phyloP scores from a whole-genome alignment of 768 basidiomycete species.

The Leucosporidium creatinivorum region DNA sequence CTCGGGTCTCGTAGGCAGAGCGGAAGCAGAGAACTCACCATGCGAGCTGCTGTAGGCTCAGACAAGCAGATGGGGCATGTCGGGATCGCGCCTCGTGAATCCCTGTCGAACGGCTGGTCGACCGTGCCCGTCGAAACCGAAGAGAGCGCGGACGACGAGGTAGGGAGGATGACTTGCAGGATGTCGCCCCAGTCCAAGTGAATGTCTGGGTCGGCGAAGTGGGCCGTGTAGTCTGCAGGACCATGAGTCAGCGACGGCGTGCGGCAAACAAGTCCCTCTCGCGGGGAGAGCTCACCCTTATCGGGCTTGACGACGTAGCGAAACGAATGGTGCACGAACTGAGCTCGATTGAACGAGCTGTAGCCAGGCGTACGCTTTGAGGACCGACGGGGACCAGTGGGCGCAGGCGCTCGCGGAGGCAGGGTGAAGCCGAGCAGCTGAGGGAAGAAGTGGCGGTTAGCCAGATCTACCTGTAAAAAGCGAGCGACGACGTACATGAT shows the following conservation, averaged over 20 bases:
- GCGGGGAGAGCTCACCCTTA: conserved; percentile 14
- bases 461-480: too few species aligned
- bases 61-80: conserved; percentile 91
- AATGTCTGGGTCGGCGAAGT: conserved; percentile 98
- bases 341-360: conserved; percentile 43
- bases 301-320: conserved; percentile 27
- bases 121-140: conserved; percentile 48
- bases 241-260: not conserved
- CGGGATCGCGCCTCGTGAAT: conserved; percentile 42
- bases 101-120: conserved; percentile 19
- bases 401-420: conserved; percentile 63
- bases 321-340: conserved; percentile 26
- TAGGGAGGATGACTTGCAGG: conserved; percentile 86
- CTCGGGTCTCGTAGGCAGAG: too few species aligned
- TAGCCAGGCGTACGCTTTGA: conserved; percentile 42
- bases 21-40: conserved; percentile 29
- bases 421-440: conserved; percentile 91
- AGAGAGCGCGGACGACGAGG: conserved; percentile 59
- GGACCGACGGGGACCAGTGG: conserved; percentile 55
- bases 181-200: conserved; percentile 60
- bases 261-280: conserved; percentile 2
- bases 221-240: conserved; percentile 59
- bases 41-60: conserved; percentile 72
- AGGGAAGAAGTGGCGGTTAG: conserved; percentile 15
- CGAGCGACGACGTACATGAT: conserved; percentile 17